phyloP scores from a whole-genome alignment of 169 alveolate species.

The Babesia ovis region DNA sequence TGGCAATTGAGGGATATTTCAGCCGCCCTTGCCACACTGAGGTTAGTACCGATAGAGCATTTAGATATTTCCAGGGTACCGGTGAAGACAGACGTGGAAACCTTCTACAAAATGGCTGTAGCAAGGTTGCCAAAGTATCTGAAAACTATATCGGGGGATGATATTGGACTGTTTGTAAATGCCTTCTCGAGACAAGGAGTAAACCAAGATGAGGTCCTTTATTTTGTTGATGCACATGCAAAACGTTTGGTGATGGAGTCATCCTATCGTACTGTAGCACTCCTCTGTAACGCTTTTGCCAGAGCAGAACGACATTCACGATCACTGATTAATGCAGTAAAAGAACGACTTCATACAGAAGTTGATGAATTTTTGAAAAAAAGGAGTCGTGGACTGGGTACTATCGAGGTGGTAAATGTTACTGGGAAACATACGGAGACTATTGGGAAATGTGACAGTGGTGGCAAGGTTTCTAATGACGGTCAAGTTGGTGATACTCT shows the following conservation, averaged over 20 bases:
- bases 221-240: constrained; percentile 39
- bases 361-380: not conserved
- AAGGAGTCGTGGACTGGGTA: not conserved
- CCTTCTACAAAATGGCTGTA: constrained; percentile 33
- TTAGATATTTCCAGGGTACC: constrained; percentile 2
- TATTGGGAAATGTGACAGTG: not conserved
- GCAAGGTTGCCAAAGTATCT: constrained; percentile 34
- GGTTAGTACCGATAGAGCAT: not conserved
- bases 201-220: constrained; percentile 39
- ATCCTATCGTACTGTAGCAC: constrained; percentile 24
- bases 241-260: constrained; percentile 12
- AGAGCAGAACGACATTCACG: constrained; percentile 20
- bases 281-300: constrained; percentile 51
- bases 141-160: constrained; percentile 27
- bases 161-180: constrained; percentile 44
- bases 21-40: constrained; percentile 52
- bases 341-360: constrained; percentile 13
- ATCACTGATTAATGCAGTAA: constrained; percentile 6
- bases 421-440: not conserved
- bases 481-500: not conserved
- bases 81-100: constrained; percentile 3
- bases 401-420: not conserved
- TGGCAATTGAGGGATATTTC: constrained; percentile 59
- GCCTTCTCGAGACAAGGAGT: constrained; percentile 28
- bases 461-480: not conserved